Conservation (phyloP, 2,329 filamentous ascomycete genomes). For the Mycosphaerelloides madeirae region DNA sequence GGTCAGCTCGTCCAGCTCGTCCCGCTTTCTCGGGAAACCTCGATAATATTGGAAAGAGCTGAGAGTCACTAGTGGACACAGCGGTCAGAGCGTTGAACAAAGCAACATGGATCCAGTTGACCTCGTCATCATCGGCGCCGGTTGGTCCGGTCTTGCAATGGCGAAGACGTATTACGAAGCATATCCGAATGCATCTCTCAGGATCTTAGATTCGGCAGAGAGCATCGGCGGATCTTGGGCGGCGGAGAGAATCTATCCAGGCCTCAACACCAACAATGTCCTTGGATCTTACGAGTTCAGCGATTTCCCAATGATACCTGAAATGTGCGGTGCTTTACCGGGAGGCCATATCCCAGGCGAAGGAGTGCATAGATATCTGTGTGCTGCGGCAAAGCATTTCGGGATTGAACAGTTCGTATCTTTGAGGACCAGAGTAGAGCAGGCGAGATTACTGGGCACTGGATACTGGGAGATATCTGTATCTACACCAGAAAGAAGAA, state of each 20-base stretch:
- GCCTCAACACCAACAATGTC: slow-evolving; percentile 65
- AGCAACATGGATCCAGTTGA: slow-evolving; percentile 1
- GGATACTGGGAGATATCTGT: background rate
- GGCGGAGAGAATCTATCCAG: slow-evolving; percentile 59
- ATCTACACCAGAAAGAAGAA: background rate
- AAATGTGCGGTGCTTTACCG: slow-evolving; percentile 37
- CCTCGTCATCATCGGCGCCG: slow-evolving; percentile 16
- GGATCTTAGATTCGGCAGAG: slow-evolving; percentile 30
- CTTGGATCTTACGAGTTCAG: slow-evolving; percentile 66
- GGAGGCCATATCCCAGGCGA: slow-evolving; percentile 56
- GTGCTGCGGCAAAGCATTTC: slow-evolving; percentile 49
- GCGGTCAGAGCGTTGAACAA: no score
- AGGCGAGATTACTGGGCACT: slow-evolving; percentile 29
- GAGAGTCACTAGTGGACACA: no score
- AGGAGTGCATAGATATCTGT: slow-evolving; percentile 53
- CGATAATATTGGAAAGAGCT: no score
- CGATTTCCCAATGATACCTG: slow-evolving; percentile 61
- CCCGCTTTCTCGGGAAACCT: no score
- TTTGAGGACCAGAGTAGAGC: slow-evolving; percentile 48
- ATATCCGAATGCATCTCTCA: slow-evolving; percentile 34
- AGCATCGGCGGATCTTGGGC: slow-evolving; percentile 65
- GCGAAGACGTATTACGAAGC: slow-evolving; percentile 44
- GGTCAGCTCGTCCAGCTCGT: no score
- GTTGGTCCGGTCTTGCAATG: slow-evolving; percentile 42
- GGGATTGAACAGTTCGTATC: slow-evolving; percentile 44